Evolutionary conservation across 2,329 filamentous ascomycete species (phyloP).

Genomic region (Escovopsis sp.): DNA sequence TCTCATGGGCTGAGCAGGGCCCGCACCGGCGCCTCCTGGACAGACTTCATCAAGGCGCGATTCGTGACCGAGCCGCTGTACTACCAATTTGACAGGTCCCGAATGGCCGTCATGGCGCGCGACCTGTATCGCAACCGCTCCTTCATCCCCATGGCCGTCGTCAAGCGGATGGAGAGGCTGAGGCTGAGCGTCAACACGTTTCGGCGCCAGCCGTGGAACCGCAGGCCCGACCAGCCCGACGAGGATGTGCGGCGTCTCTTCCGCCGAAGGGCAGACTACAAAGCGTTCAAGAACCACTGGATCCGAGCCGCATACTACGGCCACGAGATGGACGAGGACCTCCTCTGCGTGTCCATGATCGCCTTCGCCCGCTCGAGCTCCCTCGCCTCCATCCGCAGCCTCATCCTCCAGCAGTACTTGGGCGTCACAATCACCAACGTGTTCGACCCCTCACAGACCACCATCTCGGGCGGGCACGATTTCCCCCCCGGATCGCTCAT

Average conservation of each 20-base stretch:
- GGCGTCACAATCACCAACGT: constrained; percentile 13
- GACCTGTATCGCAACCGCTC: constrained; percentile 17
- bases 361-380: constrained; percentile 26
- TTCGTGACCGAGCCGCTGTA: constrained; percentile 33
- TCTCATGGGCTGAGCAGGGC: constrained; percentile 12
- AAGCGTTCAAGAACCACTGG: constrained; percentile 17
- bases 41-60: constrained; percentile 32
- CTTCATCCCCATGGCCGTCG: constrained; percentile 4
- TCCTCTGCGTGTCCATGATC: constrained; percentile 27
- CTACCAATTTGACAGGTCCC: constrained; percentile 28
- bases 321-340: constrained; percentile 21
- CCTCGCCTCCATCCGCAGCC: constrained; percentile 16
- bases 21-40: constrained; percentile 21
- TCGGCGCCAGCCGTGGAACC: constrained; percentile 16
- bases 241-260: constrained; percentile 15
- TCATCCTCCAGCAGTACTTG: constrained; percentile 20
- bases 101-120: constrained; percentile 25
- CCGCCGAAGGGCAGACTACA: constrained; percentile 12
- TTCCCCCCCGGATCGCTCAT: constrained; percentile 36
- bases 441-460: constrained; percentile 8
- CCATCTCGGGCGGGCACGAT: constrained; percentile 19
- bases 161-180: constrained; percentile 17
- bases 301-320: constrained; percentile 11
- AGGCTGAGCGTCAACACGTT: constrained; percentile 16
- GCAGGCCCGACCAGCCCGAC: constrained; percentile 9